Base-by-base conservation (phyloP, 1,284 basidiomycete species). In the Boletus hoseneyae region DNA sequence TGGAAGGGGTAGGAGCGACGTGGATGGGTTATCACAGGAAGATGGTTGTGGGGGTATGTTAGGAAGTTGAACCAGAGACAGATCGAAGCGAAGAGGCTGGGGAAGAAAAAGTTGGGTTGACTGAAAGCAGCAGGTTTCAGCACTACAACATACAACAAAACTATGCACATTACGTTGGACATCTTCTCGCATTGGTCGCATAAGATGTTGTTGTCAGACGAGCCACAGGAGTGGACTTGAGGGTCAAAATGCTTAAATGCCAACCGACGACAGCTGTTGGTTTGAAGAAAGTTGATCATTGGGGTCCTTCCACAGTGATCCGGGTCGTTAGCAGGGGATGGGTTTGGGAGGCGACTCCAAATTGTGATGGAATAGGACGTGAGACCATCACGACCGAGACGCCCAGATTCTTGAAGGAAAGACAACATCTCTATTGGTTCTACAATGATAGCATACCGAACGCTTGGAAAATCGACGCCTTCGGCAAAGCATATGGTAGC, bases 381-480 rank as follows among this genome's bases (percentile, higher is more conserved):
- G 3, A 30, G 2, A 1, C 48, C 39, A 23, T 50, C 43, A 18
- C 33, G 33, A 10, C 48, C 44, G 3, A 50, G 38, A 6, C 27
- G 33, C 2, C 48, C 39, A 11, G 48, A 50, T 11, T 50, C 48
- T 42, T 50, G 48, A 21, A 50, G 48, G 27, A 50, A 50, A 0
- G 48, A 45, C 3, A 36, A 18, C 48, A 50, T 50, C 6, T 50
- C 48, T 5, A 3, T 30, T 0, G 43, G 43, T 4, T 50, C 34
- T 5, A 50, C 27, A 1, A 50, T 35, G 8, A 50, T 50, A 5
- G 38, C 42, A 35, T 45, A 50, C 0, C 34, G 25, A n/a, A 50
- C 38, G 2, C 48, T 45, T 3, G 43, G 25, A 21, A 45, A 50
- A 21, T 50, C 33, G 1, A 45, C 43, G 2, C 48, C 43, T 6